Conservation (phyloP, 2,329 filamentous ascomycete species). For the Pochonia chlamydosporia region DNA sequence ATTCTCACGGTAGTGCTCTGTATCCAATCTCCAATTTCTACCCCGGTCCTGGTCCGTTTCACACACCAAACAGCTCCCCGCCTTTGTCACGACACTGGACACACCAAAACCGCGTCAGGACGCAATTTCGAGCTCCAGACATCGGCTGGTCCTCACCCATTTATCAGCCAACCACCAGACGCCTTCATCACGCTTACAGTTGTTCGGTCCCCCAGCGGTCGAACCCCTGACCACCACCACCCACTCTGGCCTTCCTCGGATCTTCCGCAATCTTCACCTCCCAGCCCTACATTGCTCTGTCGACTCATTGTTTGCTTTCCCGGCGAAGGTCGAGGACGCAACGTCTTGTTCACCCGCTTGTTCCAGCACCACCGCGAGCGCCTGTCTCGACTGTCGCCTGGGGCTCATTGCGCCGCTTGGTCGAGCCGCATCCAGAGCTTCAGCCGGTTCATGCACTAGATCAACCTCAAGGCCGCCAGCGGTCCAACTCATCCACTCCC, state of each 20-base stretch:
- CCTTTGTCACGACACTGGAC: not conserved
- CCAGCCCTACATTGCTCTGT: conserved; percentile 6
- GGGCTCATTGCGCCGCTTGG: conserved; percentile 7
- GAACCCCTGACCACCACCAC: conserved; percentile 6
- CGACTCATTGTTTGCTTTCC: conserved; percentile 6
- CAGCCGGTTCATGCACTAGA: conserved; percentile 5
- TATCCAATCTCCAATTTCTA: too few relatives aligned
- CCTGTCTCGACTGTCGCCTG: conserved; percentile 1
- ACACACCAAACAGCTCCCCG: too few relatives aligned
- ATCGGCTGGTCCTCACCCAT: not conserved
- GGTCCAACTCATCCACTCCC: conserved; percentile 1
- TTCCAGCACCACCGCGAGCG: not conserved
- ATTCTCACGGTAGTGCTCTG: too few relatives aligned
- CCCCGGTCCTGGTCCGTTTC: too few relatives aligned
- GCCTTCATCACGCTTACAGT: not conserved
- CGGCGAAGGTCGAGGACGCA: conserved; percentile 4
- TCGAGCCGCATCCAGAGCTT: conserved; percentile 8
- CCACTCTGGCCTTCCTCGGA: conserved; percentile 8
- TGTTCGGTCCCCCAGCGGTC: conserved; percentile 3
- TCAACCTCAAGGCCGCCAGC: conserved; percentile 3
- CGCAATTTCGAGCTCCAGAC: conserved; percentile 6
- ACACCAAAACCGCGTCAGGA: not conserved
- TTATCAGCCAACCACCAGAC: conserved; percentile 5
- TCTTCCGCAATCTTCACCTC: conserved; percentile 1
- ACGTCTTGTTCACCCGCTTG: not conserved